Percentiles rank a stretch among this genome's conserved stretches.
Conservation (phyloP, 768 basidiomycete genomes). For the Rhizopogon vesiculosus region DNA sequence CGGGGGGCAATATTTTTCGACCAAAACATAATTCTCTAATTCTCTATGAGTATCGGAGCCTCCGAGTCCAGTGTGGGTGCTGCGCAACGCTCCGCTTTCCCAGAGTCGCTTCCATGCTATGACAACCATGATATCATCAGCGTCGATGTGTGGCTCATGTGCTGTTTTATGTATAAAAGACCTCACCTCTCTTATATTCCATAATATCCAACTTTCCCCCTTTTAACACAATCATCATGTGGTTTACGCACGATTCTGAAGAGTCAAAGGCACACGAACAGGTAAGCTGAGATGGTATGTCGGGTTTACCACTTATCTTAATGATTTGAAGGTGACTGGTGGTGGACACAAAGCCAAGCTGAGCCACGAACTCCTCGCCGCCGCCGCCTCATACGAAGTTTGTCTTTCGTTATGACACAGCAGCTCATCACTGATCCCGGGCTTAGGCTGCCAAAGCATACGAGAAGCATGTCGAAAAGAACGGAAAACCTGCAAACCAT, state of each 20-base stretch:
- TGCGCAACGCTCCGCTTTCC: too few relatives aligned
- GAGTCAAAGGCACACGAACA: slow-evolving; percentile 20
- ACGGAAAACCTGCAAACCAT: slow-evolving; percentile 20
- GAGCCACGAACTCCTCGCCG: slow-evolving; percentile 22
- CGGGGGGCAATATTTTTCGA: too few relatives aligned
- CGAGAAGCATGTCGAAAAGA: slow-evolving; percentile 12
- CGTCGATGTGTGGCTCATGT: background rate
- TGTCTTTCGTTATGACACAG: background rate
- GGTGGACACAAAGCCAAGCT: slow-evolving; percentile 15
- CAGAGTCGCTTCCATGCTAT: too few relatives aligned
- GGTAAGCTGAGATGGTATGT: slow-evolving; percentile 1
- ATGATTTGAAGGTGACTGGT: slow-evolving; percentile 10
- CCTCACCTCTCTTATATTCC: background rate
- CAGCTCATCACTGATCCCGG: background rate
- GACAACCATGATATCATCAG: too few relatives aligned
- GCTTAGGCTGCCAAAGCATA: slow-evolving; percentile 26
- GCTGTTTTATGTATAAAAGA: background rate
- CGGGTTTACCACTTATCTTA: background rate
- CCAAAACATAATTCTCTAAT: too few relatives aligned
- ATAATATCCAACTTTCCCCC: background rate
- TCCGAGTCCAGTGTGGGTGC: too few relatives aligned
- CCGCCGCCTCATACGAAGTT: slow-evolving; percentile 25
- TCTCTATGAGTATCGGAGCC: too few relatives aligned
- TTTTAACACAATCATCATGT: slow-evolving; percentile 11
- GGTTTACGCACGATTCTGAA: slow-evolving; percentile 15